Evolutionary conservation across 2,329 filamentous ascomycete species (phyloP).

Genomic region (Amphichorda felina): DNA sequence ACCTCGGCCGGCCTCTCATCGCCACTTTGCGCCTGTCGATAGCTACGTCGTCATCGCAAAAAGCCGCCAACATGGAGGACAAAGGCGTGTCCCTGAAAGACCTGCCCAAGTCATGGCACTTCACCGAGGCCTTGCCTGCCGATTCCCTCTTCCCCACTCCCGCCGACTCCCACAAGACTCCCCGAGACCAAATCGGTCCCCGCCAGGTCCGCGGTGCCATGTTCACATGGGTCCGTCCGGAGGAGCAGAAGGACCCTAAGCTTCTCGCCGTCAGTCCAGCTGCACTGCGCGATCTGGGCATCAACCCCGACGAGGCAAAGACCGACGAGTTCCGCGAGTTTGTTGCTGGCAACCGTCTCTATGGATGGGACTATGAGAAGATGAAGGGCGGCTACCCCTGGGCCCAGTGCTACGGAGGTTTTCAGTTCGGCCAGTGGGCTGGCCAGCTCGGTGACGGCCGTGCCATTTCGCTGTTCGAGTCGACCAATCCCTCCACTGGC

Average conservation of each 20-base stretch:
- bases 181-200: slow-evolving; percentile 64
- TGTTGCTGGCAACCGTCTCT: slow-evolving; percentile 72
- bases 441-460: slow-evolving; percentile 91
- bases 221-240: slow-evolving; percentile 85
- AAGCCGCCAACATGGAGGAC: slow-evolving; percentile 2
- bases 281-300: slow-evolving; percentile 71
- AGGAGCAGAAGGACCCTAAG: slow-evolving; percentile 59
- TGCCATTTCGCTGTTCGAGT: slow-evolving; percentile 89
- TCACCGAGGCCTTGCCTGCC: slow-evolving; percentile 57
- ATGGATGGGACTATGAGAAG: slow-evolving; percentile 62
- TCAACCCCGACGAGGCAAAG: slow-evolving; percentile 54
- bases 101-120: slow-evolving; percentile 53
- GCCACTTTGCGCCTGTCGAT: too few relatives aligned
- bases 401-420: slow-evolving; percentile 95
- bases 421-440: slow-evolving; percentile 76
- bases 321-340: slow-evolving; percentile 65
- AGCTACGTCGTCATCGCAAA: background rate
- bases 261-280: slow-evolving; percentile 69
- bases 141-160: slow-evolving; percentile 75
- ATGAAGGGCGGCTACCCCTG: slow-evolving; percentile 75
- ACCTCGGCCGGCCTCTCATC: background rate
- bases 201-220: slow-evolving; percentile 75
- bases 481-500: slow-evolving; percentile 61
- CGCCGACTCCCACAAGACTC: slow-evolving; percentile 66
- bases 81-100: slow-evolving; percentile 32